These are phyloP conservation scores for Podosphaera fusca DNA, from an alignment of 2,329 filamentous ascomycete genomes.

Conservation along the genomic window DNA sequence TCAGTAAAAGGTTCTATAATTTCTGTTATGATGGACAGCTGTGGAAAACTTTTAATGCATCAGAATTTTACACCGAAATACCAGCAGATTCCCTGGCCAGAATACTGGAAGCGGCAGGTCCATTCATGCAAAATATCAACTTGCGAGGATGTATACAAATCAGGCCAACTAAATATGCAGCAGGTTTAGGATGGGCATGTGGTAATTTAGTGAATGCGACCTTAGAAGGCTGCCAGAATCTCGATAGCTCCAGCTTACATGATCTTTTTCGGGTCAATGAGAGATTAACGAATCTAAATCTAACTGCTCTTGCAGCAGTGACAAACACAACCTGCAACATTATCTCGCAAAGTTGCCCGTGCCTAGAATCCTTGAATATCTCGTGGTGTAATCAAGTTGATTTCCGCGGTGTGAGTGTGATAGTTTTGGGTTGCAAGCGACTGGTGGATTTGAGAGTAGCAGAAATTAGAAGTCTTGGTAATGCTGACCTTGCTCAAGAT, in stretches of 20 bases:
- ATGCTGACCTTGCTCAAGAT: slow-evolving; percentile 43
- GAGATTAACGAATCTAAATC: slow-evolving; percentile 59
- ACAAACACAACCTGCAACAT: slow-evolving; percentile 73
- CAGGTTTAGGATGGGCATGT: slow-evolving; percentile 63
- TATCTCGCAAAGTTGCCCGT: slow-evolving; percentile 57
- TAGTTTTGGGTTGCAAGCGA: slow-evolving; percentile 49
- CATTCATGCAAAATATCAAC: slow-evolving; percentile 79
- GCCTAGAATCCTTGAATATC: slow-evolving; percentile 66
- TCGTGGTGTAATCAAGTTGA: slow-evolving; percentile 85
- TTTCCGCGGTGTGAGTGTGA: slow-evolving; percentile 45
- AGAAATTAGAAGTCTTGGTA: slow-evolving; percentile 61
- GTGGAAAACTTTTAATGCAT: slow-evolving; percentile 67
- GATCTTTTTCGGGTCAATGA: slow-evolving; percentile 53
- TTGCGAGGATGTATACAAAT: slow-evolving; percentile 79
- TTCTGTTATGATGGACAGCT: slow-evolving; percentile 89
- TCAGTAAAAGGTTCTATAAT: slow-evolving; percentile 55
- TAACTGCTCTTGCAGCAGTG: slow-evolving; percentile 59
- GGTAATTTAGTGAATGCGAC: slow-evolving; percentile 71
- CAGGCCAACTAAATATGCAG: slow-evolving; percentile 53
- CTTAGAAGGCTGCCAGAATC: slow-evolving; percentile 72
- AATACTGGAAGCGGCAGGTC: slow-evolving; percentile 65
- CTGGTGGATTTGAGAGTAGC: slow-evolving; percentile 63
- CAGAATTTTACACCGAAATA: slow-evolving; percentile 72
- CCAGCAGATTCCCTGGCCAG: slow-evolving; percentile 62
- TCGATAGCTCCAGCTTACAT: slow-evolving; percentile 53